Conservation (phyloP, 441 rosid genomes). For the Corymbia calophylla region DNA sequence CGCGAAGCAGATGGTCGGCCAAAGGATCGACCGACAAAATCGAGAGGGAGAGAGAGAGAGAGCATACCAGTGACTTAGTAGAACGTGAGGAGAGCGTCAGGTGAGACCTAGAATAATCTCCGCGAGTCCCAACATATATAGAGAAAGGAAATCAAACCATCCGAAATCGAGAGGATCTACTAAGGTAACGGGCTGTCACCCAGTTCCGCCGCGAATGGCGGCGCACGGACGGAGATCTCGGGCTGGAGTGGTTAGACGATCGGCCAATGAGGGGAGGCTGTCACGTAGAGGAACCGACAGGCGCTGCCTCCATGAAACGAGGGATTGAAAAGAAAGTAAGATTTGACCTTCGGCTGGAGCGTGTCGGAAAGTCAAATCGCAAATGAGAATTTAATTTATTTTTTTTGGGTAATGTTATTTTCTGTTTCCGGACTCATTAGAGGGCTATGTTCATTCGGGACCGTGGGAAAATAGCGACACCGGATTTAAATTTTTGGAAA, state of each 20-base stretch:
- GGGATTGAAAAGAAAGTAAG: background rate
- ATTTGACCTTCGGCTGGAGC: background rate
- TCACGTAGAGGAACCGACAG: background rate
- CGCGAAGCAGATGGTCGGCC: background rate
- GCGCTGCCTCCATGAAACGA: background rate
- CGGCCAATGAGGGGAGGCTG: background rate
- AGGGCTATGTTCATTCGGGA: fast-evolving
- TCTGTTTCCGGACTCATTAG: background rate
- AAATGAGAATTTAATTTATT: background rate
- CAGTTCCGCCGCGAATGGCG: fast-evolving
- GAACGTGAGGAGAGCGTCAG: background rate
- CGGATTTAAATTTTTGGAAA: background rate
- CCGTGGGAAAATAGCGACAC: background rate
- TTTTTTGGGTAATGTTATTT: background rate
- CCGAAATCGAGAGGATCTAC: background rate
- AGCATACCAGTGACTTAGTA: background rate
- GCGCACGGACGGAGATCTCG: background rate
- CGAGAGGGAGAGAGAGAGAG: background rate
- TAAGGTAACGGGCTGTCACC: background rate
- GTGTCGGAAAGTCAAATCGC: background rate
- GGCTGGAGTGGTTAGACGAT: fast-evolving
- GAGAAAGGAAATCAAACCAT: fast-evolving
- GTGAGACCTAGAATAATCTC: background rate
- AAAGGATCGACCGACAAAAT: background rate
- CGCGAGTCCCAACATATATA: fast-evolving